A percentile compares a stretch with the other conserved stretches of the same genome.
These are phyloP conservation scores for Graphiopsis chlorocephala DNA, from an alignment of 2,329 filamentous ascomycete species.

Conservation along the genomic window DNA sequence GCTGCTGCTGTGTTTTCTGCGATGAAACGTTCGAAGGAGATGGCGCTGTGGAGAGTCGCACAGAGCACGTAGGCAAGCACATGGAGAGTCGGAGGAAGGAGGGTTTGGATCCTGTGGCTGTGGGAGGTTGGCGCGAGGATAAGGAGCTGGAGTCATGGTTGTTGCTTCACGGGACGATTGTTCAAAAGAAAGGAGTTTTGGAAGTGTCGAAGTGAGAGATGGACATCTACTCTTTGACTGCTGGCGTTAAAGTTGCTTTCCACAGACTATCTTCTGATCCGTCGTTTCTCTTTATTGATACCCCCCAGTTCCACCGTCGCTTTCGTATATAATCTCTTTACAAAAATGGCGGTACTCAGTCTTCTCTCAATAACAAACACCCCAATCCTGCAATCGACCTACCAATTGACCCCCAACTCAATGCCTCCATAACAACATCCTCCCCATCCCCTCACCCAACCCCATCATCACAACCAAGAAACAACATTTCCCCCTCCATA, in stretches of 20 bases:
- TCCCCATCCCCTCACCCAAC: background rate
- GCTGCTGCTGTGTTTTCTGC: conserved; percentile 66
- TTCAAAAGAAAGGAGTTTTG: conserved; percentile 20
- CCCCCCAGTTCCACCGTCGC: background rate
- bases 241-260: background rate
- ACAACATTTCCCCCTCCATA: background rate
- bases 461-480: background rate
- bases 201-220: background rate
- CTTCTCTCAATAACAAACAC: background rate
- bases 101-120: conserved; percentile 26
- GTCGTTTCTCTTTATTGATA: background rate
- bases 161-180: conserved; percentile 38
- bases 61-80: conserved; percentile 85
- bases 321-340: background rate
- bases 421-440: background rate
- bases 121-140: conserved; percentile 38
- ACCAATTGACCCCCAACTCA: background rate
- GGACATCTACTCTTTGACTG: too few species aligned
- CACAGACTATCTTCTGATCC: background rate
- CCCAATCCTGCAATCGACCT: background rate
- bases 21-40: conserved; percentile 58
- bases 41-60: conserved; percentile 72
- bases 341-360: background rate
- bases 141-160: conserved; percentile 39
- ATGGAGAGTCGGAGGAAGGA: conserved; percentile 58